Conservation (phyloP, 2,329 filamentous ascomycete genomes). For the Chrysoporthe cubensis region DNA sequence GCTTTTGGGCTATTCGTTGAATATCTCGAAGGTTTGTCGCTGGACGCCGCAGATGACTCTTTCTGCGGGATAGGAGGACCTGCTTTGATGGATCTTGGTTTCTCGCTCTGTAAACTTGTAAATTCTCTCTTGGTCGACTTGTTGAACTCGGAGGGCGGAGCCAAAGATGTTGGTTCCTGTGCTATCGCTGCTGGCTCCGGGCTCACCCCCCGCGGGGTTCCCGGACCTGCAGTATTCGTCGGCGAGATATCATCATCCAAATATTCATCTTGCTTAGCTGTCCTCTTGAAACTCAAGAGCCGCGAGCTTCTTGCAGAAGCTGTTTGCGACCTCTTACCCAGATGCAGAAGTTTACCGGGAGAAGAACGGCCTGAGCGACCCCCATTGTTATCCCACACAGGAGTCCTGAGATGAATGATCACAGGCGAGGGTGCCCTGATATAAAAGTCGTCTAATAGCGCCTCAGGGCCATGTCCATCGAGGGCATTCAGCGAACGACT, state of each 20-base stretch:
- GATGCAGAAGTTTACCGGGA: neutral
- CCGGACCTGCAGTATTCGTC: slow-evolving; percentile 1
- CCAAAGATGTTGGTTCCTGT: neutral
- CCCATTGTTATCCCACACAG: slow-evolving; percentile 12
- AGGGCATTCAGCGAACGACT: neutral
- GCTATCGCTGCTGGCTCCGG: neutral
- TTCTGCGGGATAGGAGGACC: neutral
- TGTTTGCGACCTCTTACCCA: slow-evolving; percentile 9
- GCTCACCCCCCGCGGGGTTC: neutral
- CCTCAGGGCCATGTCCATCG: neutral
- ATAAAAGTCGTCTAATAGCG: neutral
- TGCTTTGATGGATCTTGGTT: neutral
- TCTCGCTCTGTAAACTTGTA: neutral
- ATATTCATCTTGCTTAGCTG: neutral
- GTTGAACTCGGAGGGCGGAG: too few species aligned
- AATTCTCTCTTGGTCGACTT: neutral
- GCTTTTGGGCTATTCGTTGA: neutral
- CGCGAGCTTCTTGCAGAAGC: neutral
- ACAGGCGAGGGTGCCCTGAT: neutral
- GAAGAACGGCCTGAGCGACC: neutral
- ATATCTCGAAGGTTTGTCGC: neutral
- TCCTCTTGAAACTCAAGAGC: too few species aligned
- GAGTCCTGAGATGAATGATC: slow-evolving; percentile 5
- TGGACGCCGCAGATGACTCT: neutral
- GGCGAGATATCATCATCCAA: slow-evolving; percentile 12